Conservation (phyloP, 2,329 filamentous ascomycete genomes). For the Talaromyces sp. region DNA sequence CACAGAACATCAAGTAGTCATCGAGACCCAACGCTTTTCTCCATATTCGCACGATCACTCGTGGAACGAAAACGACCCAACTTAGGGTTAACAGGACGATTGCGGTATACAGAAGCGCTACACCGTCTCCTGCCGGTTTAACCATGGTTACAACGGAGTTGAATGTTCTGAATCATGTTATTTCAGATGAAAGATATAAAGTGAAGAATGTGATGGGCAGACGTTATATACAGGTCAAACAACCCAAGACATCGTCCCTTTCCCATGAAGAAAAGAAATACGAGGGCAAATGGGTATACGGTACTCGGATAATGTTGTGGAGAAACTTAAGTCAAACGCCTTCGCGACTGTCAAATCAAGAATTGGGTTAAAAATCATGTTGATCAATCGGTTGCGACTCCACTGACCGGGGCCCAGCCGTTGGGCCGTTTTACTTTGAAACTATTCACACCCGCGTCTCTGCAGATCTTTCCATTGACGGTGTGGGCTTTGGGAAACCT, state of each 20-base stretch:
- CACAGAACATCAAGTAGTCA: slow-evolving; percentile 6
- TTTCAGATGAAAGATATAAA: not conserved
- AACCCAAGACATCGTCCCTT: not conserved
- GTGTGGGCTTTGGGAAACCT: not conserved
- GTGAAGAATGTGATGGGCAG: not conserved
- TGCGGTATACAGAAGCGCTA: slow-evolving; percentile 4
- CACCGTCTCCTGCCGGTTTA: slow-evolving; percentile 10
- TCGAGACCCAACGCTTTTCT: slow-evolving; percentile 11
- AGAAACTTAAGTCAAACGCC: not conserved
- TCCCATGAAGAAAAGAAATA: not conserved
- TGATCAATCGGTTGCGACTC: not conserved
- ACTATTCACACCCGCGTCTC: not conserved
- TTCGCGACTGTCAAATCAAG: not conserved
- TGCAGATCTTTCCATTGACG: not conserved
- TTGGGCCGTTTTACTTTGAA: slow-evolving; percentile 6
- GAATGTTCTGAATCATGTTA: not conserved
- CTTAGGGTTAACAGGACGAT: slow-evolving; percentile 6
- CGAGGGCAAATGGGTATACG: not conserved
- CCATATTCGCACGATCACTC: slow-evolving; percentile 5
- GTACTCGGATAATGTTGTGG: not conserved
- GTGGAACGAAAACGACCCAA: slow-evolving; percentile 1
- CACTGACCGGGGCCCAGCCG: not conserved
- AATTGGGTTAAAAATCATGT: not conserved
- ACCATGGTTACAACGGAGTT: not conserved
- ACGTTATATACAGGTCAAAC: not conserved